A percentile compares a stretch with the other conserved stretches of the same genome.
Conservation (phyloP, 2,329 filamentous ascomycete genomes). For the Aspergillus vadensis region DNA sequence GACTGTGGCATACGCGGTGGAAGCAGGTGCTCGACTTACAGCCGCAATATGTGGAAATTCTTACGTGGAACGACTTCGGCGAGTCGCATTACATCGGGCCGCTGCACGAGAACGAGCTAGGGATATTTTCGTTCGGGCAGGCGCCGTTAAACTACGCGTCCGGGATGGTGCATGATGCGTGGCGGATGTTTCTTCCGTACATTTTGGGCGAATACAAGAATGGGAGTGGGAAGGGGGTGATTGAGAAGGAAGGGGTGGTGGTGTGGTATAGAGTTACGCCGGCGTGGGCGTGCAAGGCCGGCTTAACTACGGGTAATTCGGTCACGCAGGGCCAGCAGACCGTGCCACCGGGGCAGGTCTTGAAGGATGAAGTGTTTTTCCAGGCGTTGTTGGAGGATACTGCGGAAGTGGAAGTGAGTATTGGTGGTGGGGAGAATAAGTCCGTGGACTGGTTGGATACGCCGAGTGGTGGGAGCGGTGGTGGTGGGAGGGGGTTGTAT, state of each 20-base stretch:
- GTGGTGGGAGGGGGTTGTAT: constrained; percentile 36
- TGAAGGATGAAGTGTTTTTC: constrained; percentile 30
- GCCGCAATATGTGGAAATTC: constrained; percentile 58
- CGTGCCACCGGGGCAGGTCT: constrained; percentile 19
- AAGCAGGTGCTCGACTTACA: constrained; percentile 53
- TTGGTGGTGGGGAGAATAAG: constrained; percentile 34
- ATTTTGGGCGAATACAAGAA: constrained; percentile 40
- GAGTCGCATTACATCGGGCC: constrained; percentile 63
- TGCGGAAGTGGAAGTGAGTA: constrained; percentile 33
- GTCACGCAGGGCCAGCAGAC: constrained; percentile 28
- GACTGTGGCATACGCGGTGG: constrained; percentile 64
- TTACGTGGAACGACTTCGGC: constrained; percentile 65
- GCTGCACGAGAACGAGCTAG: constrained; percentile 48
- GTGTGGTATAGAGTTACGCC: constrained; percentile 32
- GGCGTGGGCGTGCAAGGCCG: constrained; percentile 23
- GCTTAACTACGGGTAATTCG: constrained; percentile 34
- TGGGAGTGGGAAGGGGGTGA: constrained; percentile 22
- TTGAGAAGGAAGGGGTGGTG: constrained; percentile 29
- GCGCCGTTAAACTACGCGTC: constrained; percentile 45
- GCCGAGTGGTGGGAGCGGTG: constrained; percentile 32
- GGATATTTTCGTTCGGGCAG: constrained; percentile 26
- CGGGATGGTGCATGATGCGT: constrained; percentile 35
- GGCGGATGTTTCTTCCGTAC: constrained; percentile 37
- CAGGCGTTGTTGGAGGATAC: constrained; percentile 39
- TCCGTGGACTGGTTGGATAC: constrained; percentile 28